Conservation (phyloP, 2,329 filamentous ascomycete species). For the Ilyonectria robusta region DNA sequence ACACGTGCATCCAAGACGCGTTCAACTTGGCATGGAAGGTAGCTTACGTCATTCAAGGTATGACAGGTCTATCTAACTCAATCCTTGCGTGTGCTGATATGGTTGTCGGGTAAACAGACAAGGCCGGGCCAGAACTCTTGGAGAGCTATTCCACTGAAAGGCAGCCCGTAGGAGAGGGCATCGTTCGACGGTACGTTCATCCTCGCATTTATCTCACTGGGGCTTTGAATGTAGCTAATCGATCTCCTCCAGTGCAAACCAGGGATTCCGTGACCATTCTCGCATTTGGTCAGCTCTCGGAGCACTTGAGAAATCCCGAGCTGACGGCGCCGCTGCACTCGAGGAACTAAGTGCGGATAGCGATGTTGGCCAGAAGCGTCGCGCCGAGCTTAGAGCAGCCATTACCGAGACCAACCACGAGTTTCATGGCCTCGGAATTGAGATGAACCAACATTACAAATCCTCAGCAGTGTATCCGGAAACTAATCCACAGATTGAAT, state of each 20-base stretch:
- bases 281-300: conserved; percentile 53
- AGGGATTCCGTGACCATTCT: conserved; percentile 67
- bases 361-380: neutral
- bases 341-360: neutral
- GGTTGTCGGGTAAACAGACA: neutral
- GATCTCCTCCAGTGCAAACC: conserved; percentile 66
- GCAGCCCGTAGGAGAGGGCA: conserved; percentile 62
- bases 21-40: conserved; percentile 71
- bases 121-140: conserved; percentile 49
- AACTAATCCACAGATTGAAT: neutral
- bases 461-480: neutral
- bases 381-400: neutral
- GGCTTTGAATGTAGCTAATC: neutral
- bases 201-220: neutral
- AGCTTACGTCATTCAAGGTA: conserved; percentile 57
- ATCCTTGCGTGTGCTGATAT: neutral
- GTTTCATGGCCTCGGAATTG: neutral
- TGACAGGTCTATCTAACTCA: conserved; percentile 46
- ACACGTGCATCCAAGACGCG: conserved; percentile 71
- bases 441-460: neutral
- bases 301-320: neutral
- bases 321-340: neutral
- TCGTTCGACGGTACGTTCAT: conserved; percentile 53
- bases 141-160: conserved; percentile 61
- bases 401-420: neutral